Conservation (phyloP, 2,329 filamentous ascomycete genomes). For the Epichloe typhina region DNA sequence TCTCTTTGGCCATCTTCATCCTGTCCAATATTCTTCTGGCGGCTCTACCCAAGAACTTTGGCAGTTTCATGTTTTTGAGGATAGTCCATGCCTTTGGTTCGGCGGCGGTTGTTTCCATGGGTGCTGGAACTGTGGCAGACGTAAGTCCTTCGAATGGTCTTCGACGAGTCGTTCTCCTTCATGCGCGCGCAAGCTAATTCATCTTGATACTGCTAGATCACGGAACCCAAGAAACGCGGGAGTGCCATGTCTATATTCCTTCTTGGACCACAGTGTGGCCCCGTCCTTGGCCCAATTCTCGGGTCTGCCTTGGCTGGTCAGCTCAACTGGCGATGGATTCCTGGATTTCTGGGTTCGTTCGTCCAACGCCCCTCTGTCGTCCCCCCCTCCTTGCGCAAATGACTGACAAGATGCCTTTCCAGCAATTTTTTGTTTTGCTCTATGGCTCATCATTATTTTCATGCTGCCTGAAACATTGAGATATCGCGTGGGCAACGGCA, state of each 20-base stretch:
- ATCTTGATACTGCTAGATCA: conserved; percentile 9
- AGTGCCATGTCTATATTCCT: conserved; percentile 28
- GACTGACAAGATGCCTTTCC: not conserved
- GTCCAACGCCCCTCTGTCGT: no score
- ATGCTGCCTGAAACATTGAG: conserved; percentile 33
- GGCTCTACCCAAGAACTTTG: conserved; percentile 23
- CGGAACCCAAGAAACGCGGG: conserved; percentile 24
- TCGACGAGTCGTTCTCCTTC: not conserved
- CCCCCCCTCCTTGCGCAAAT: no score
- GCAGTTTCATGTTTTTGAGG: conserved; percentile 24
- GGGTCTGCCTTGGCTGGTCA: conserved; percentile 24
- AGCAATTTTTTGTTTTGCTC: conserved; percentile 18
- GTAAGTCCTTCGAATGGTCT: conserved; percentile 5
- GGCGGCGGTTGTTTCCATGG: conserved; percentile 27
- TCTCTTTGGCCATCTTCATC: conserved; percentile 25
- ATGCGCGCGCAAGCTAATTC: not conserved
- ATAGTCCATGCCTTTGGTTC: conserved; percentile 30
- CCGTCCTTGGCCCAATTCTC: conserved; percentile 28
- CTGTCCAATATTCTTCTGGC: conserved; percentile 26
- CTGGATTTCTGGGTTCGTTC: conserved; percentile 22
- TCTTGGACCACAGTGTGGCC: conserved; percentile 30
- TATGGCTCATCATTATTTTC: conserved; percentile 18
- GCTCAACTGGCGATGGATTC: conserved; percentile 29
- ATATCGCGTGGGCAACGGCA: conserved; percentile 29
- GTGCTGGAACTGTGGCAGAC: conserved; percentile 30